These are phyloP conservation scores for Scheffersomyces titani DNA, from an alignment of 1,139 yeast species.

Conservation along the genomic window DNA sequence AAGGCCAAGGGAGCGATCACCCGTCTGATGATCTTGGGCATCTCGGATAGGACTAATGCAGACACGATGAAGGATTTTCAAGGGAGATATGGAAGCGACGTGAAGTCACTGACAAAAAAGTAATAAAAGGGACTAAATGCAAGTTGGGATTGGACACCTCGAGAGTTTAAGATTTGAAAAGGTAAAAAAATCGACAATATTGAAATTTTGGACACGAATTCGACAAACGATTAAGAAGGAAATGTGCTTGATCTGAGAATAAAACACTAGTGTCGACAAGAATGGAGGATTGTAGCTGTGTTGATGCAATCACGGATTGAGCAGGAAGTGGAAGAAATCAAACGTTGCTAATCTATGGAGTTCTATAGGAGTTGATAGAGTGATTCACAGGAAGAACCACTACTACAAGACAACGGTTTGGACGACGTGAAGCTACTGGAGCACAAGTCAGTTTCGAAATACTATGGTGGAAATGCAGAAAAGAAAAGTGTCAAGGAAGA, in stretches of 20 bases:
- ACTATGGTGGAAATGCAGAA: not conserved
- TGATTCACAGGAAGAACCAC: not conserved
- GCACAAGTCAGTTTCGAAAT: not conserved
- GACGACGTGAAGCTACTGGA: not conserved
- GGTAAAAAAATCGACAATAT: too few species aligned
- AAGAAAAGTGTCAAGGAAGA: not conserved
- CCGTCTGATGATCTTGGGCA: constrained; percentile 9
- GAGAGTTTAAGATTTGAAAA: not conserved
- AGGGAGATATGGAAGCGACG: not conserved
- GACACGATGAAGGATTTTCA: not conserved
- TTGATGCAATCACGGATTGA: not conserved
- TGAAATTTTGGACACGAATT: not conserved
- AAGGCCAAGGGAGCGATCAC: constrained; percentile 15
- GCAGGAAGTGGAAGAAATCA: not conserved
- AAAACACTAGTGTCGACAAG: not conserved
- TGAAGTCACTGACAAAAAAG: not conserved
- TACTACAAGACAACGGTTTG: not conserved
- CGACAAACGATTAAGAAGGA: not conserved
- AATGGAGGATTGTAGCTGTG: not conserved
- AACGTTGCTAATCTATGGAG: not conserved
- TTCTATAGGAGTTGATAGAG: not conserved
- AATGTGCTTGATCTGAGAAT: not conserved
- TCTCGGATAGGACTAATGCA: not conserved
- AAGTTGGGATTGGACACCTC: not conserved
- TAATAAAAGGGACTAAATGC: not conserved